A percentile compares a stretch with the other conserved stretches of the same genome.
Conservation (phyloP, 1,139 yeast species). For the Yamadazyma siamensis region DNA sequence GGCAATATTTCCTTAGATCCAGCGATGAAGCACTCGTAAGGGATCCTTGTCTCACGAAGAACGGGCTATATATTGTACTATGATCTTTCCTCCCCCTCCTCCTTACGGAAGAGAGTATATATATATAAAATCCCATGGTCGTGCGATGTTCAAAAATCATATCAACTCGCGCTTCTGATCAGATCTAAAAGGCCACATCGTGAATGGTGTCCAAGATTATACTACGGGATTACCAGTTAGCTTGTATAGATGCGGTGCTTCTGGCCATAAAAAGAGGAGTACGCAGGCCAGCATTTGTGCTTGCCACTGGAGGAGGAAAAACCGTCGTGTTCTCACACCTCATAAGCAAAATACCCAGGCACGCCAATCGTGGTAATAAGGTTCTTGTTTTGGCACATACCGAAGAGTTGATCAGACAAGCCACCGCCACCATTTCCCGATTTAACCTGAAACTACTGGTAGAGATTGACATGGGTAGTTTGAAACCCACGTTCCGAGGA, state of each 20-base stretch:
- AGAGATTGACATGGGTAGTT: slow-evolving; percentile 71
- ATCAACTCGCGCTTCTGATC: too few species aligned
- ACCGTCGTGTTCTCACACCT: slow-evolving; percentile 79
- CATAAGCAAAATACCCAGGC: slow-evolving; percentile 46
- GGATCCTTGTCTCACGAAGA: too few species aligned
- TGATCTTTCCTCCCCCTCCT: too few species aligned
- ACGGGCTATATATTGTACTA: too few species aligned
- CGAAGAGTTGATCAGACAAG: slow-evolving; percentile 74
- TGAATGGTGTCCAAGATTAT: neutral
- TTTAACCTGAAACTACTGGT: slow-evolving; percentile 53
- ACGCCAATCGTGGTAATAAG: slow-evolving; percentile 34
- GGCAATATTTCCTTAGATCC: too few species aligned
- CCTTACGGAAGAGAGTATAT: too few species aligned
- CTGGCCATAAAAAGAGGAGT: slow-evolving; percentile 45
- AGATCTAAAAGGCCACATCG: too few species aligned
- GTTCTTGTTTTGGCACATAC: slow-evolving; percentile 78
- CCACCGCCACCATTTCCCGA: slow-evolving; percentile 46
- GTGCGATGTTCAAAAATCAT: too few species aligned
- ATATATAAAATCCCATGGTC: too few species aligned
- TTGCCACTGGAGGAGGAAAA: slow-evolving; percentile 96
- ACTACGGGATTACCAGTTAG: slow-evolving; percentile 63
- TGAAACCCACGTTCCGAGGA: slow-evolving; percentile 34
- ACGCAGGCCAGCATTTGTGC: slow-evolving; percentile 70
- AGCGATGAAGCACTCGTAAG: too few species aligned
- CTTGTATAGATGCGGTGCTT: slow-evolving; percentile 60